Conservation (phyloP, 768 basidiomycete genomes). For the Hericium rajendrae region DNA sequence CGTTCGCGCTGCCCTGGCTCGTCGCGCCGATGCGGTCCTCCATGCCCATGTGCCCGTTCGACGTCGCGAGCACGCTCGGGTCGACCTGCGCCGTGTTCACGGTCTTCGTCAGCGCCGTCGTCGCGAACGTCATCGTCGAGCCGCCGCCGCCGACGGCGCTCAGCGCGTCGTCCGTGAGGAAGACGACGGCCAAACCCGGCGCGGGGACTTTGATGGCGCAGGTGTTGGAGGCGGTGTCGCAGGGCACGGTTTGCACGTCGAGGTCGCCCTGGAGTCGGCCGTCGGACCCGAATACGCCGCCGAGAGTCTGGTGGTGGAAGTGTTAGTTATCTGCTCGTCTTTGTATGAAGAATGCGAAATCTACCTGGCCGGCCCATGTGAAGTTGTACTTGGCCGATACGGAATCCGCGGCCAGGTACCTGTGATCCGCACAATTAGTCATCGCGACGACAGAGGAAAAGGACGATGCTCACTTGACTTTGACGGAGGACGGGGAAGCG, state of each 20-base stretch:
- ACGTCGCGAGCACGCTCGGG: conserved; percentile 44
- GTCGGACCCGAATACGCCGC: conserved; percentile 52
- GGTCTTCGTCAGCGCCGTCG: conserved; percentile 47
- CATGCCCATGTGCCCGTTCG: conserved; percentile 44
- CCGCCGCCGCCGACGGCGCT: conserved; percentile 24
- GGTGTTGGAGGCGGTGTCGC: conserved; percentile 37
- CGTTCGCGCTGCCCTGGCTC: conserved; percentile 24
- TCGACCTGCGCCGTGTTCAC: conserved; percentile 48
- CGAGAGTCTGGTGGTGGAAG: conserved; percentile 39
- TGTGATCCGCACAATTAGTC: conserved; percentile 11
- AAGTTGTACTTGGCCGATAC: conserved; percentile 57
- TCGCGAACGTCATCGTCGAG: conserved; percentile 36
- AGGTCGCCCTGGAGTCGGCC: conserved; percentile 52
- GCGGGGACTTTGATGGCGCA: conserved; percentile 58
- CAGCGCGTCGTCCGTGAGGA: conserved; percentile 39
- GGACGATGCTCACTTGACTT: conserved; percentile 36
- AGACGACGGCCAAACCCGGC: conserved; percentile 68
- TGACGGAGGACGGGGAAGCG: conserved; percentile 35
- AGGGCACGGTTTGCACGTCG: conserved; percentile 48
- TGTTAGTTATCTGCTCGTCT: not conserved
- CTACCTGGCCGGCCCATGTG: conserved; percentile 70
- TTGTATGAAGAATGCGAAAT: conserved; percentile 1
- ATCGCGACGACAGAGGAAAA: not conserved
- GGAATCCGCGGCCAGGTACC: conserved; percentile 47
- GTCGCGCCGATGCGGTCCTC: conserved; percentile 28